Conservation (phyloP, 106 monocot species). For the Allium fistulosum region DNA sequence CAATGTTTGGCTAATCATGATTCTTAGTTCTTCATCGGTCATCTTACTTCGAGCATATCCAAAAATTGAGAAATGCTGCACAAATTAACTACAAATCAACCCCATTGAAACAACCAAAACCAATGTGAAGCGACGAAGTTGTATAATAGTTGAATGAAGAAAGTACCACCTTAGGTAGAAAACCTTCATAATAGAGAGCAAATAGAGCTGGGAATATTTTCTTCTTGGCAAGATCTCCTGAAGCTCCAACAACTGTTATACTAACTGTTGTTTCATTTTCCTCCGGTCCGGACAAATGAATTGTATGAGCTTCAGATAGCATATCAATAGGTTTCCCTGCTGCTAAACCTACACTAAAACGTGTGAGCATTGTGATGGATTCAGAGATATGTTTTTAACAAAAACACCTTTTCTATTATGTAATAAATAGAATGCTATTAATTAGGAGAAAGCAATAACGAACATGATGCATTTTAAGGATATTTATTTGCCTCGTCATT, state of each 20-base stretch:
- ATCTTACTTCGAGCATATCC: constrained; percentile 83
- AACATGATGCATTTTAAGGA: no score
- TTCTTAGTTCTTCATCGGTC: constrained; percentile 69
- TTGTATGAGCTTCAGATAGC: not conserved
- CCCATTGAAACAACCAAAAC: not conserved
- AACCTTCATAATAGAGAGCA: constrained; percentile 75
- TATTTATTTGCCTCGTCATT: no score
- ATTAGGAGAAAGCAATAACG: no score
- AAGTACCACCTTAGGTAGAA: constrained; percentile 56
- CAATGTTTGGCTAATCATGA: constrained; percentile 60
- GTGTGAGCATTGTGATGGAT: not conserved
- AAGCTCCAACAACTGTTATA: constrained; percentile 86
- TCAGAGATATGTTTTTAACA: not conserved
- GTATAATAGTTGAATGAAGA: not conserved
- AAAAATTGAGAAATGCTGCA: constrained; percentile 87
- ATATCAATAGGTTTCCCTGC: constrained; percentile 14
- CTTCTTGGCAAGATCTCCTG: constrained; percentile 96
- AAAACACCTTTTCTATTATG: not conserved
- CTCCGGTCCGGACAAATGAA: constrained; percentile 10
- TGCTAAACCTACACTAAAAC: constrained; percentile 16
- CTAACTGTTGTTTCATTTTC: constrained; percentile 43
- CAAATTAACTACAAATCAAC: constrained; percentile 1
- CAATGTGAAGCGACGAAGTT: not conserved
- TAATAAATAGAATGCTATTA: no score
- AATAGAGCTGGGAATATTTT: constrained; percentile 95